Evolutionary conservation across 805 yeast genomes (phyloP), one percentile per base, ranked within the genome.

Genomic region (Metschnikowia continentalis): DNA sequence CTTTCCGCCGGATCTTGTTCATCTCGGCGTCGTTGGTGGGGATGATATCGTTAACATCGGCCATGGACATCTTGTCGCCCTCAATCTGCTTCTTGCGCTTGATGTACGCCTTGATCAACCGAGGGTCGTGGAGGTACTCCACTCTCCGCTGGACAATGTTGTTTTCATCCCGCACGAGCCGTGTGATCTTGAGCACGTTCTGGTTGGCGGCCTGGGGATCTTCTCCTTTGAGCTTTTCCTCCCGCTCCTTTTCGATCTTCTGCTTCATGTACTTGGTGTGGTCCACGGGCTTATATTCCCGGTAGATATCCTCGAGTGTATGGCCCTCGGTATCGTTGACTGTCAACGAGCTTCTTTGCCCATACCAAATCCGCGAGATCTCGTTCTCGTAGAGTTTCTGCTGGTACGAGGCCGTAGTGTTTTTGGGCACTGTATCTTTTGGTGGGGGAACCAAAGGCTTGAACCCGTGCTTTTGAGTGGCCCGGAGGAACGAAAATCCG

Each of bases 381-480:
- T 94, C 98, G 53, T 86, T 91, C 55, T 92, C 97, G 61, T 94
- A 94, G 1, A 94, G 82, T 62, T 85, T 86, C 62, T 92, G 98
- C 67, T 92, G 98, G 54, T 71, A 69, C 3, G 74, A 67, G 0
- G 77, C 76, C 7, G 75, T 71, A 32, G 66, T 70, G 48, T 67
- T 69, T 51, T 74, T 74, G 10, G 76, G 75, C 13, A 66, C 64
- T 40, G 58, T 64, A 42, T 71, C 75, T 47, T 66, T 69, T 6
- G 68, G 69, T 2, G 68, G 70, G 1, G 65, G 64, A 46, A 70
- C 62, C 13, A 69, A 57, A 5, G 78, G 77, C 38, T 63, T 59
- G 67, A 92, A 92, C 1, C 96, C 96, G 62, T 96, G 96, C 67
- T 92, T 94, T 89, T 92, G 95, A 0, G 97, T 89, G 0, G 97